These are phyloP conservation scores for Torulaspora delbrueckii DNA, from an alignment of 805 yeast genomes.

Conservation along the genomic window DNA sequence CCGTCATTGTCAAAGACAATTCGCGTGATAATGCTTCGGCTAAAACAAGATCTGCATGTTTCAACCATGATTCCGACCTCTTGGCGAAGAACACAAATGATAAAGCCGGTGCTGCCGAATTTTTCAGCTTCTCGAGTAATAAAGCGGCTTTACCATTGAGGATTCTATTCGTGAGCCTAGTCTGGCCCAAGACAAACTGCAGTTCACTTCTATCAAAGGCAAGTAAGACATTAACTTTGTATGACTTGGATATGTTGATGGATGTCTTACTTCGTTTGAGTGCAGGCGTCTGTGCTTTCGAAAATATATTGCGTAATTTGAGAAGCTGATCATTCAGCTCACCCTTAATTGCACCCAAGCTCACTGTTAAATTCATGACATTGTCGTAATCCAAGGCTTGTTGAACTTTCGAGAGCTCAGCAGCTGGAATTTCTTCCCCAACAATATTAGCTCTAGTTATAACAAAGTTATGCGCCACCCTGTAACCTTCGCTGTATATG, in stretches of 20 bases:
- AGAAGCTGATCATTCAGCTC: slow-evolving; percentile 24
- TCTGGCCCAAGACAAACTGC: slow-evolving; percentile 16
- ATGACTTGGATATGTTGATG: slow-evolving; percentile 6
- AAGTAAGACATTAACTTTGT: slow-evolving; percentile 18
- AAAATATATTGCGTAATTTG: slow-evolving; percentile 12
- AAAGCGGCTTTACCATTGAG: slow-evolving; percentile 19
- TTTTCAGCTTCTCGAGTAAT: slow-evolving; percentile 21
- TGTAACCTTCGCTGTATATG: slow-evolving; percentile 22
- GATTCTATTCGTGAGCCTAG: slow-evolving; percentile 15
- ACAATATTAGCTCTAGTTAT: slow-evolving; percentile 20
- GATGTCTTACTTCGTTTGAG: background rate
- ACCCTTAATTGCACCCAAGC: slow-evolving; percentile 24
- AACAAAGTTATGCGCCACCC: slow-evolving; percentile 26
- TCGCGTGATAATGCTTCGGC: slow-evolving; percentile 22
- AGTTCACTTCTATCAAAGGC: slow-evolving; percentile 24
- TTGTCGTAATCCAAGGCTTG: slow-evolving; percentile 14
- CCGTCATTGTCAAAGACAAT: slow-evolving; percentile 17
- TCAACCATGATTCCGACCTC: slow-evolving; percentile 20
- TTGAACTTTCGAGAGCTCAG: slow-evolving; percentile 9
- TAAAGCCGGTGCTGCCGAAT: slow-evolving; percentile 20
- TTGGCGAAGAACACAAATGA: slow-evolving; percentile 23
- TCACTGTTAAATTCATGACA: slow-evolving; percentile 22
- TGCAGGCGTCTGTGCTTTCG: background rate
- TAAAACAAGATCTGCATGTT: slow-evolving; percentile 16
- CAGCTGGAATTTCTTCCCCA: slow-evolving; percentile 17